These are phyloP conservation scores for Rhynchospora breviuscula DNA, from an alignment of 176 grass and related monocot species.

Conservation along the genomic window DNA sequence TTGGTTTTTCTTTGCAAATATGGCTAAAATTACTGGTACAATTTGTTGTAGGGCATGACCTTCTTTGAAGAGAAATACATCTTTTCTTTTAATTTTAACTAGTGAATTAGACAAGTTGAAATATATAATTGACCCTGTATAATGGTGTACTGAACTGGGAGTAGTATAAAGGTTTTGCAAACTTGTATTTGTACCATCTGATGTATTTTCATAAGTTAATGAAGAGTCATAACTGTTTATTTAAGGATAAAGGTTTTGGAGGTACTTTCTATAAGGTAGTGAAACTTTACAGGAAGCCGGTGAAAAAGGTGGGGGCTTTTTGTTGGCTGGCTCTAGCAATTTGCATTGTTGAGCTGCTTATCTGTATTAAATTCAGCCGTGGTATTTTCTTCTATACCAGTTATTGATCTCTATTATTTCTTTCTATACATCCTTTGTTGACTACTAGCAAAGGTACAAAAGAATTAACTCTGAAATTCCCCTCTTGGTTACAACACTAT, in stretches of 20 bases:
- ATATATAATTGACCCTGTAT: background rate
- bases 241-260: background rate
- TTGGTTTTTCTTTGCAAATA: background rate
- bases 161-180: background rate
- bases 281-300: slow-evolving; percentile 60
- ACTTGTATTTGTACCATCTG: background rate
- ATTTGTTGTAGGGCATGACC: background rate
- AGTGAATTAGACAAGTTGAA: background rate
- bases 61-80: background rate
- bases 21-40: background rate
- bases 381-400: slow-evolving; percentile 32
- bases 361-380: slow-evolving; percentile 88
- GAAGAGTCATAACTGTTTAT: background rate
- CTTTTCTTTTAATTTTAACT: background rate
- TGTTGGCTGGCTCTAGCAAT: slow-evolving; percentile 96
- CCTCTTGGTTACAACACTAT: background rate
- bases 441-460: background rate
- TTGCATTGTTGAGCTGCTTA: slow-evolving; percentile 95
- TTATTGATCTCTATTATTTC: background rate
- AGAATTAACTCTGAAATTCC: background rate
- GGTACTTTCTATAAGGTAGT: background rate
- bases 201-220: background rate
- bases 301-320: slow-evolving; percentile 96
- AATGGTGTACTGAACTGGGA: background rate
- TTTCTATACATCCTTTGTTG: background rate